phyloP scores from a whole-genome alignment of 2,329 filamentous ascomycete species.

The Talaromyces sp. region DNA sequence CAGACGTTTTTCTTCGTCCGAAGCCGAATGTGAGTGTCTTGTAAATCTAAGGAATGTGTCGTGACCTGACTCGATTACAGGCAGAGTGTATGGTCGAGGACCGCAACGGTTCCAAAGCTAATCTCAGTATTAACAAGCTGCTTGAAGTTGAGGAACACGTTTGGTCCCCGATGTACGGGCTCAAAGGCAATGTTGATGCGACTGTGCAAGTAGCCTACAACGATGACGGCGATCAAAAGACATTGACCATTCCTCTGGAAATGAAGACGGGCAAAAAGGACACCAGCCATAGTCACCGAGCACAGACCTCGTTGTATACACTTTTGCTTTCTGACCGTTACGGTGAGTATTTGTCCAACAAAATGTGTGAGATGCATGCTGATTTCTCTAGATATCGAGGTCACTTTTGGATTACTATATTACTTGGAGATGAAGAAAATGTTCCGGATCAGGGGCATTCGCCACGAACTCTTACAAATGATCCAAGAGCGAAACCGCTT shows the following conservation, averaged over 20 bases:
- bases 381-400: constrained; percentile 67
- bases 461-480: constrained; percentile 91
- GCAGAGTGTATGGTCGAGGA: constrained; percentile 73
- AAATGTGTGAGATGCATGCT: constrained; percentile 23
- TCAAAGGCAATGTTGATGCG: constrained; percentile 97
- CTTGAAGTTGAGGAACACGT: constrained; percentile 97
- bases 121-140: constrained; percentile 85
- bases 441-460: constrained; percentile 77
- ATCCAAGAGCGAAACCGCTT: constrained; percentile 92
- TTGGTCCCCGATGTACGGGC: constrained; percentile 95
- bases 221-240: constrained; percentile 64
- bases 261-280: constrained; percentile 87
- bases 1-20: constrained; percentile 71
- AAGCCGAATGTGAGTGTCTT: constrained; percentile 60
- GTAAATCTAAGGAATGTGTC: background rate
- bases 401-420: constrained; percentile 86
- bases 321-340: constrained; percentile 90
- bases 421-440: constrained; percentile 91
- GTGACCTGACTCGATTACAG: constrained; percentile 43
- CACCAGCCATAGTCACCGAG: constrained; percentile 77
- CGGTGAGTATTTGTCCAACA: constrained; percentile 42
- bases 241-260: constrained; percentile 86
- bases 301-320: constrained; percentile 93
- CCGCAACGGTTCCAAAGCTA: constrained; percentile 70
- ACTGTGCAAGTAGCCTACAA: constrained; percentile 85